Conservation (phyloP, 2,329 filamentous ascomycete genomes). For the Aureobasidium zeae region DNA sequence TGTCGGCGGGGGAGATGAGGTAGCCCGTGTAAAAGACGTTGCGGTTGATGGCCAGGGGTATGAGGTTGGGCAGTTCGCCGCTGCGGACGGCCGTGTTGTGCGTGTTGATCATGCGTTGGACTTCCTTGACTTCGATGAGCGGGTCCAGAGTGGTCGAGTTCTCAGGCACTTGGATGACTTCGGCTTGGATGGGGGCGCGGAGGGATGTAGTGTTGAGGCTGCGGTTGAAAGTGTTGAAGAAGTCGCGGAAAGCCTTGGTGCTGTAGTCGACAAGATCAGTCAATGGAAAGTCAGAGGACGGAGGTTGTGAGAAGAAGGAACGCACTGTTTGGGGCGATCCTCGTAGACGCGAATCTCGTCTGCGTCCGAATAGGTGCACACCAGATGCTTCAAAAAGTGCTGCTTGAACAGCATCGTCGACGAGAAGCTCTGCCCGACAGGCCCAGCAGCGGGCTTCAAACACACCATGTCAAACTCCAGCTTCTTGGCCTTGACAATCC, state of each 20-base stretch:
- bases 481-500: constrained; percentile 66
- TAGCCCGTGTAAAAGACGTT: constrained; percentile 75
- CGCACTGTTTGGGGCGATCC: constrained; percentile 48
- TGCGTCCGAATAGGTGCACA: constrained; percentile 76
- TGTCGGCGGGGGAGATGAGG: constrained; percentile 64
- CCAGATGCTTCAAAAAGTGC: constrained; percentile 64
- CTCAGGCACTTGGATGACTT: constrained; percentile 82
- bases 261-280: constrained; percentile 11
- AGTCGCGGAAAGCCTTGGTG: constrained; percentile 75
- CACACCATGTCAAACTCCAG: constrained; percentile 82
- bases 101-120: constrained; percentile 80
- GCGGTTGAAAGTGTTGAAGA: constrained; percentile 69
- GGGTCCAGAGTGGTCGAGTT: constrained; percentile 65
- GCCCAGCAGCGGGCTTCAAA: constrained; percentile 76
- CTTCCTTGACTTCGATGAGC: constrained; percentile 66
- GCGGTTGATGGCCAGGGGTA: constrained; percentile 65
- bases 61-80: constrained; percentile 37
- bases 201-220: constrained; percentile 25
- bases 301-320: neutral
- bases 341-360: constrained; percentile 69
- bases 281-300: neutral
- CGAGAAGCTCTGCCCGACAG: constrained; percentile 65
- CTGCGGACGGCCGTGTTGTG: constrained; percentile 60
- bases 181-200: constrained; percentile 59
- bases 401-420: constrained; percentile 93